These are phyloP conservation scores for Raffaelea albimanens DNA, from an alignment of 2,329 filamentous ascomycete genomes.

Conservation along the genomic window DNA sequence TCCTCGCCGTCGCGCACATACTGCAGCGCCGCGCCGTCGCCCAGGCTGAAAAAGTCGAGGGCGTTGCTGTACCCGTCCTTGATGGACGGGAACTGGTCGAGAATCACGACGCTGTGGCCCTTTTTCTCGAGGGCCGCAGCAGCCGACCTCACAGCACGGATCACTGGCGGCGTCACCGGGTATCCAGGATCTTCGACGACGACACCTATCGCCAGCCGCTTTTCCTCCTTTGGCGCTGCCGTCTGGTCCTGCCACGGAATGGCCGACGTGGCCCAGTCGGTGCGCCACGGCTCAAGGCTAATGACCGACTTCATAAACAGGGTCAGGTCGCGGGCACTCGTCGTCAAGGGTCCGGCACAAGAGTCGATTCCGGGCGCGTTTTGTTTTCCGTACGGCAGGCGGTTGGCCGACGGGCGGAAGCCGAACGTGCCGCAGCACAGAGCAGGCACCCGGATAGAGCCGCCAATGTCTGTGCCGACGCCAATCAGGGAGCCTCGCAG, in stretches of 20 bases:
- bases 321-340: not conserved
- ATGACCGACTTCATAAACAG: not conserved
- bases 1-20: no score
- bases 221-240: no score
- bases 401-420: not conserved
- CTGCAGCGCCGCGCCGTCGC: no score
- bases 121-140: no score
- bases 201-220: no score
- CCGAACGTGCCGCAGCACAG: constrained; percentile 45
- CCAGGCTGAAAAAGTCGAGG: no score
- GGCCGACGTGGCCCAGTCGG: not conserved
- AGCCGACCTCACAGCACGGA: no score
- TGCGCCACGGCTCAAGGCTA: not conserved
- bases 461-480: constrained; percentile 54
- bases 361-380: not conserved
- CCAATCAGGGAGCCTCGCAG: constrained; percentile 50
- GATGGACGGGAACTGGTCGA: no score
- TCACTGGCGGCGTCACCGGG: no score
- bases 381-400: not conserved
- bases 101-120: no score
- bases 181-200: no score
- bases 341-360: not conserved
- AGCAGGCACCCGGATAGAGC: constrained; percentile 41
- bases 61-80: no score
- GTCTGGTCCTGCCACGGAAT: not conserved